Conservation (phyloP, 140 eudicot species). For the Oenanthe javanica region DNA sequence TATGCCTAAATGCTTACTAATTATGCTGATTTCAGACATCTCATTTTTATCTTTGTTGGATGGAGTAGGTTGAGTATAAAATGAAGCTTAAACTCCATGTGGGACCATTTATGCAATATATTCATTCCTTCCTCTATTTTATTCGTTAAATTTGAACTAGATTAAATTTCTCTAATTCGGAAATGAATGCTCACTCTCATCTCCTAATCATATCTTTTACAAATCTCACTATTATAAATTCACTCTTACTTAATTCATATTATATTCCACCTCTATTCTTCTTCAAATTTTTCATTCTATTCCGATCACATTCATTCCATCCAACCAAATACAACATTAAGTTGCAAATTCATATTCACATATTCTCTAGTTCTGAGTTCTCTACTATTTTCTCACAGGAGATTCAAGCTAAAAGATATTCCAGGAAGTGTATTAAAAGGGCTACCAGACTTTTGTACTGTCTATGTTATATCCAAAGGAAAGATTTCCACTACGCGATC, state of each 20-base stretch:
- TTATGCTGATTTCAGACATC: neutral
- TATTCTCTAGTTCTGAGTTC: conserved; percentile 16
- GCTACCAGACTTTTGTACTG: conserved; percentile 61
- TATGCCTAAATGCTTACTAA: neutral
- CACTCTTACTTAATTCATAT: neutral
- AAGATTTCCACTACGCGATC: conserved; percentile 55
- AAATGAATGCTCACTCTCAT: neutral
- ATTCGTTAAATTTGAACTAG: neutral
- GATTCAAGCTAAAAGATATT: conserved; percentile 60
- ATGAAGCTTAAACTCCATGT: neutral
- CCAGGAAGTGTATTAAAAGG: conserved; percentile 54
- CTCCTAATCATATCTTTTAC: neutral
- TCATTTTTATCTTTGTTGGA: neutral
- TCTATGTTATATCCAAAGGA: conserved; percentile 71
- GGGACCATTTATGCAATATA: neutral
- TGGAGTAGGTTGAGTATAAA: neutral
- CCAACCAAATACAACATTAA: neutral
- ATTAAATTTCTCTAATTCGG: neutral
- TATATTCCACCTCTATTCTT: neutral
- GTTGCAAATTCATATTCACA: neutral
- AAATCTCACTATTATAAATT: neutral
- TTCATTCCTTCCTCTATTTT: neutral
- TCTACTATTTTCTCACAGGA: conserved; percentile 19
- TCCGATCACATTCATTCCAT: neutral
- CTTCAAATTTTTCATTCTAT: conserved; percentile 1